Evolutionary conservation across 305 asterid species (phyloP).

Genomic region (Coffea humblotiana): DNA sequence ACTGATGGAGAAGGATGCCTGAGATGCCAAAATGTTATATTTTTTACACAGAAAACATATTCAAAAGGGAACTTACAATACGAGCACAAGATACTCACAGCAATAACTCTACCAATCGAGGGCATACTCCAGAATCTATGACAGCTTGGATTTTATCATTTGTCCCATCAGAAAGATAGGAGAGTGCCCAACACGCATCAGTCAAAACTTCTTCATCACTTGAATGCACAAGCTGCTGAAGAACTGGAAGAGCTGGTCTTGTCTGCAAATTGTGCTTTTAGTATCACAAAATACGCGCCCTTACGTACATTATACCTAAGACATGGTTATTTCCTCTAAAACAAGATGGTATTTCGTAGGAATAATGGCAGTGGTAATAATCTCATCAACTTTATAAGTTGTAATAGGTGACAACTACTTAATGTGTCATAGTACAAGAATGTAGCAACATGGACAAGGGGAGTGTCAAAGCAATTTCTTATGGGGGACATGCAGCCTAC

Average conservation of each 20-base stretch:
- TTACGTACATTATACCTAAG: not conserved
- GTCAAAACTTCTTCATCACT: slow-evolving; percentile 90
- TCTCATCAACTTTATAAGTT: not conserved
- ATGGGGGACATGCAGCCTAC: not conserved
- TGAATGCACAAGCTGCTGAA: slow-evolving; percentile 70
- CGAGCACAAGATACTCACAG: slow-evolving; percentile 49
- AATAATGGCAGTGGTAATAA: not conserved
- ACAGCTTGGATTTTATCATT: slow-evolving; percentile 93
- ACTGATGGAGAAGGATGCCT: slow-evolving; percentile 90
- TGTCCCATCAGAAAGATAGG: slow-evolving; percentile 90
- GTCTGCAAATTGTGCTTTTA: slow-evolving; percentile 42
- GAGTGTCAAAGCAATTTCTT: not conserved
- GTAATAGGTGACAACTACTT: not conserved
- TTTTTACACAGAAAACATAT: not conserved
- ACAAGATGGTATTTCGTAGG: not conserved
- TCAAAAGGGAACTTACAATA: slow-evolving; percentile 3
- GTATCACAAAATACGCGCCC: slow-evolving; percentile 10
- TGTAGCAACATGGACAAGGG: not conserved
- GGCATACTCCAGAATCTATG: slow-evolving; percentile 81
- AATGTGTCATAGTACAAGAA: not conserved
- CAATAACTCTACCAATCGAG: slow-evolving; percentile 75
- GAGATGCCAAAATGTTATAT: slow-evolving; percentile 28
- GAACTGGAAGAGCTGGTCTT: slow-evolving; percentile 76
- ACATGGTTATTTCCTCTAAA: not conserved
- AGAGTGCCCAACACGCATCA: slow-evolving; percentile 97